These are phyloP conservation scores for Xylariaceae sp. DNA, from an alignment of 2,329 filamentous ascomycete genomes.

Conservation along the genomic window DNA sequence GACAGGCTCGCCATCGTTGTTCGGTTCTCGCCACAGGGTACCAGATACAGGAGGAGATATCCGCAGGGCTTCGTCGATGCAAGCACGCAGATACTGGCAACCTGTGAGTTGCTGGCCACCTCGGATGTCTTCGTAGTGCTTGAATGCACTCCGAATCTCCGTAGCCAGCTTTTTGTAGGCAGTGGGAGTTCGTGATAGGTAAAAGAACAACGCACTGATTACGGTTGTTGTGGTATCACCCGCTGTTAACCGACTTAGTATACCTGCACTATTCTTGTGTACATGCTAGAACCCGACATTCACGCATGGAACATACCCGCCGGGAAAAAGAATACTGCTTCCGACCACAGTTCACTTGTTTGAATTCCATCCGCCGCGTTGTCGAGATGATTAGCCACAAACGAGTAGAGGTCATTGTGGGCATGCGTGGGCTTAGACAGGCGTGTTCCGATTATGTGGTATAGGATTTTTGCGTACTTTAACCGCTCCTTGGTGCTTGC, in stretches of 20 bases:
- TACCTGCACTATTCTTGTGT: background rate
- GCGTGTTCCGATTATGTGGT: no score
- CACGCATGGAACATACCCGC: slow-evolving; percentile 36
- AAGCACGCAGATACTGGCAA: slow-evolving; percentile 35
- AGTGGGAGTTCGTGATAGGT: slow-evolving; percentile 27
- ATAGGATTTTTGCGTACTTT: no score
- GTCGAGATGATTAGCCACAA: background rate
- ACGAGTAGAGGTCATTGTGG: background rate
- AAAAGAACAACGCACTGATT: slow-evolving; percentile 31
- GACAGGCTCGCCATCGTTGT: slow-evolving; percentile 17
- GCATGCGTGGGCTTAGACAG: background rate
- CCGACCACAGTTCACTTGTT: slow-evolving; percentile 30
- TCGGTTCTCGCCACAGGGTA: slow-evolving; percentile 29
- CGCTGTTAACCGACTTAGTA: background rate
- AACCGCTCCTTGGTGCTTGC: no score
- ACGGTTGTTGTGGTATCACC: slow-evolving; percentile 28
- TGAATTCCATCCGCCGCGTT: background rate
- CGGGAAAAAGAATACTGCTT: slow-evolving; percentile 31
- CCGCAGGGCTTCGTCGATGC: slow-evolving; percentile 31
- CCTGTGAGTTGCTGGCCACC: slow-evolving; percentile 23
- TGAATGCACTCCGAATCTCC: slow-evolving; percentile 28
- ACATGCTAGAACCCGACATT: background rate
- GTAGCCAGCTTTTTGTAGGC: slow-evolving; percentile 23
- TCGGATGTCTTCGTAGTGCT: slow-evolving; percentile 12
- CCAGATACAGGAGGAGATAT: slow-evolving; percentile 26